Evolutionary conservation across 305 asterid genomes (phyloP).

Genomic region (Withania somnifera): DNA sequence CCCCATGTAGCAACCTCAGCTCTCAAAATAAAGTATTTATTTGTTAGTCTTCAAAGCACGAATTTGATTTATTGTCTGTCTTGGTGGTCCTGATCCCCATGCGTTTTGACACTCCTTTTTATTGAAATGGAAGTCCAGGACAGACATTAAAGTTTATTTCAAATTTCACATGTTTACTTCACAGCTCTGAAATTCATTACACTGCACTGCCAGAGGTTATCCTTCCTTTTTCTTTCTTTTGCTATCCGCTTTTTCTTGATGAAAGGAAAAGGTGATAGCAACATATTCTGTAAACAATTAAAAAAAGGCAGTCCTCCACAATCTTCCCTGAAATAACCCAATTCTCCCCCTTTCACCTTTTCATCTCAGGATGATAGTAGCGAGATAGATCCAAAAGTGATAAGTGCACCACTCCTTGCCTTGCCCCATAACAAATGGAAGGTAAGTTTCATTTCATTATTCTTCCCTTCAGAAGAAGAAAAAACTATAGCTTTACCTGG

Average conservation of each 20-base stretch:
- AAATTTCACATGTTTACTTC: neutral
- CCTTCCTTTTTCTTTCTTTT: neutral
- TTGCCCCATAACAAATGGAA: neutral
- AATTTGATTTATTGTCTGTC: neutral
- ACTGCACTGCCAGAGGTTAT: neutral
- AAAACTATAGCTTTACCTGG: slow-evolving; percentile 45
- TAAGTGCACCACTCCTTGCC: neutral
- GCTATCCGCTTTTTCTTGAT: neutral
- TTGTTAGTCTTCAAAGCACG: neutral
- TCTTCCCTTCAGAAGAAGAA: neutral
- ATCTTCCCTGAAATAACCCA: neutral
- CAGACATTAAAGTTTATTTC: neutral
- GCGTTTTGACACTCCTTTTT: neutral
- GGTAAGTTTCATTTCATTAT: neutral
- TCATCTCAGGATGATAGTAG: too few relatives aligned
- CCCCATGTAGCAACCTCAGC: neutral
- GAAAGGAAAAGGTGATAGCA: neutral
- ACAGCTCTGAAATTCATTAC: neutral
- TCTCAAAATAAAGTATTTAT: neutral
- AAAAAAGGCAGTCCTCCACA: neutral
- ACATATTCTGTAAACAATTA: neutral
- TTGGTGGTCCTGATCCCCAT: neutral
- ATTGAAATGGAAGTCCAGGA: neutral
- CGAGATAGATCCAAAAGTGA: too few relatives aligned
- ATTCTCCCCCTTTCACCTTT: too few relatives aligned